Percentiles rank a stretch among this genome's conserved stretches.
Conservation (phyloP, 768 basidiomycete species). For the Heimioporus sp. region DNA sequence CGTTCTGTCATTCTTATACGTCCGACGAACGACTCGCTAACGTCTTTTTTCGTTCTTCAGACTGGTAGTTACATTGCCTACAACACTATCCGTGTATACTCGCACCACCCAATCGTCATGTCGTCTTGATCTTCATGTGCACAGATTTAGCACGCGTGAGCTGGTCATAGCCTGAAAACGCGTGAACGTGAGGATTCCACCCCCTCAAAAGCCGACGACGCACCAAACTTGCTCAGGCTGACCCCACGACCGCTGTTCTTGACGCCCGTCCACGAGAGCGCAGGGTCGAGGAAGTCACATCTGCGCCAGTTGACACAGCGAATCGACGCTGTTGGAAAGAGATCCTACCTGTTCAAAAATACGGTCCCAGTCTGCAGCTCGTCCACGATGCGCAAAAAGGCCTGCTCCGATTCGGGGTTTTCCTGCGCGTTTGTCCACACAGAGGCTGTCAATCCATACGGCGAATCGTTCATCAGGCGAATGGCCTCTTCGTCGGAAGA, state of each 20-base stretch:
- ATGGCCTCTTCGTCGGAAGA: conserved; percentile 86
- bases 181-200: no score
- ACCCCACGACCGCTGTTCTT: conserved; percentile 92
- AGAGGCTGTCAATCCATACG: conserved; percentile 91
- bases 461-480: conserved; percentile 92
- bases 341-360: conserved; percentile 74
- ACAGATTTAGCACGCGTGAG: conserved; percentile 78
- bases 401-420: conserved; percentile 57
- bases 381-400: conserved; percentile 60
- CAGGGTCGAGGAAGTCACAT: conserved; percentile 90
- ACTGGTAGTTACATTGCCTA: no score
- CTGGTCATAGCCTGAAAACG: conserved; percentile 73
- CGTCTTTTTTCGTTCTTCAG: not conserved
- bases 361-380: conserved; percentile 90
- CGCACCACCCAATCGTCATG: not conserved
- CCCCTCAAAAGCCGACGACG: conserved; percentile 15
- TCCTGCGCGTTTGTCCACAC: conserved; percentile 82
- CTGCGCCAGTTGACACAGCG: conserved; percentile 33
- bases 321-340: not conserved
- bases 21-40: conserved; percentile 2
- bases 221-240: conserved; percentile 87
- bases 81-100: no score
- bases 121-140: conserved; percentile 76
- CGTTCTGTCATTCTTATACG: not conserved
- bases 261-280: conserved; percentile 91